Evolutionary conservation across 495 filamentous ascomycete species (phyloP), one percentile per base, ranked within the genome.

Genomic region (Daldinia bambusicola): DNA sequence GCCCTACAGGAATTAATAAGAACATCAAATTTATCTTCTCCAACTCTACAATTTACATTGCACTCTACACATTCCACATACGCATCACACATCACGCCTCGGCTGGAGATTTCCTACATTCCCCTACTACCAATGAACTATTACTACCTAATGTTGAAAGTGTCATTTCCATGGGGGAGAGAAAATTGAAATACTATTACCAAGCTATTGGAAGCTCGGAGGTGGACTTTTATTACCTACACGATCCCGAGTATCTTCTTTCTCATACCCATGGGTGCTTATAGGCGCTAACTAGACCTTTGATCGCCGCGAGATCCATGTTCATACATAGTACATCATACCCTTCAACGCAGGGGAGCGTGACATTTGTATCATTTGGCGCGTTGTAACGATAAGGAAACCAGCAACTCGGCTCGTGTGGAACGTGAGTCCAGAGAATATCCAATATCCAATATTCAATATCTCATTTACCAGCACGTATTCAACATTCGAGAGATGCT

Each of bases 301-400:
- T 55, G 63, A 69, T 63, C 65, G 60, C 61, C 65, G 8, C 51
- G 40, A 57, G 56, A 59, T 73, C 70, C 57, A 65, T 73, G 61
- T 51, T 5, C 34, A 10, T 36, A 36, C 34, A 36, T 26, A 1
- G 3, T 26, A 26, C 26, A 1, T 3, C 3, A 1, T 36, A 36
- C 9, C 61, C 63, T 48, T 59, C 31, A 57, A 69, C 56, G 57
- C 70, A 73, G 70, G 70, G 70, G 70, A 73, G 69, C 70, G 66
- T 73, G 40, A 56, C 43, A 69, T 51, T 56, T 22, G 69, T 69
- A 68, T 73, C 70, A 73, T 32, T 73, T 63, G 61, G 66, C 70
- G 70, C 70, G 70, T 66, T 66, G 61, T 66, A 73, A 69, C 57
- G 55, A 66, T 56, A 72, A 64, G 41, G 48, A 64, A 66, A 62